Conservation (phyloP, 768 basidiomycete species). For the Suillus lakei region DNA sequence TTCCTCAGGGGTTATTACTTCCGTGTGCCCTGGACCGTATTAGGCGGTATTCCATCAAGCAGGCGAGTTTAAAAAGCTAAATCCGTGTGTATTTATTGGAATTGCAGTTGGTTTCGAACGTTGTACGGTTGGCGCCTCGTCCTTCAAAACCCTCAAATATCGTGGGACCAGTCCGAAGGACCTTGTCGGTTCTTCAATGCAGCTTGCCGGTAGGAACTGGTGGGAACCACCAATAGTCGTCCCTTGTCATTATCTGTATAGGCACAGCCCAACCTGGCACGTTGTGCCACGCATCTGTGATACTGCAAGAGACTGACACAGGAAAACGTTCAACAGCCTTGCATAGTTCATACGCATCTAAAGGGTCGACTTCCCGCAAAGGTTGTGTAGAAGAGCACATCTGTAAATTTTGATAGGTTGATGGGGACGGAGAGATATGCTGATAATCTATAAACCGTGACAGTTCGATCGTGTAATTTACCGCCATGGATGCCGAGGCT, state of each 20-base stretch:
- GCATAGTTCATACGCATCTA: neutral
- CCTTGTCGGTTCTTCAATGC: no score
- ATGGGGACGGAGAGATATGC: neutral
- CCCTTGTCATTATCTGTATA: no score
- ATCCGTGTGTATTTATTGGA: neutral
- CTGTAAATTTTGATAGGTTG: no score
- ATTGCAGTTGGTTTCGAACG: neutral
- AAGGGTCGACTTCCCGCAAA: neutral
- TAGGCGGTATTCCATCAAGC: no score
- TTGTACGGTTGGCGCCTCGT: neutral
- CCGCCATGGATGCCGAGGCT: neutral
- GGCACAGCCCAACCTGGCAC: neutral
- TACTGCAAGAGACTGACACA: neutral
- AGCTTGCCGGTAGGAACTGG: no score
- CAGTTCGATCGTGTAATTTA: neutral
- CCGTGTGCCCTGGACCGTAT: neutral
- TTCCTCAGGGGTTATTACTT: neutral
- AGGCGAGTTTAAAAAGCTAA: neutral
- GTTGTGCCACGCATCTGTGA: neutral
- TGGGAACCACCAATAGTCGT: no score
- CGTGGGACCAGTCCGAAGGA: neutral
- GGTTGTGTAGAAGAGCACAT: neutral
- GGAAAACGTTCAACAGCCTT: neutral
- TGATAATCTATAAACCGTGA: neutral
- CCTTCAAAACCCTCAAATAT: neutral